A percentile compares a stretch with the other conserved stretches of the same genome.
Conservation (phyloP, 495 filamentous ascomycete genomes). For the Rostrohypoxylon terebratum region DNA sequence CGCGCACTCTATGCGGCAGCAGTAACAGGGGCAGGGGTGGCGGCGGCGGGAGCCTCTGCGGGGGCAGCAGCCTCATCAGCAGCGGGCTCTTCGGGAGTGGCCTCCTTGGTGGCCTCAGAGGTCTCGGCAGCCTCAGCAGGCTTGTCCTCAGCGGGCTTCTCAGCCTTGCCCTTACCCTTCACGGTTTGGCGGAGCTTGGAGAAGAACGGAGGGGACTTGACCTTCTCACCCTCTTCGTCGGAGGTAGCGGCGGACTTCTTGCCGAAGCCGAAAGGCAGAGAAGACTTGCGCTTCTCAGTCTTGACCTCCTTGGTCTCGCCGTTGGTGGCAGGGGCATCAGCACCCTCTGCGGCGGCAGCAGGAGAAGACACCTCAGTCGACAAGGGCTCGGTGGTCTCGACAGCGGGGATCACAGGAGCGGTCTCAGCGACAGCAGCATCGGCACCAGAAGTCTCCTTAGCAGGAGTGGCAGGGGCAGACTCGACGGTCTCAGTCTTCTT, state of each 20-base stretch:
- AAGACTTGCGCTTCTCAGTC: slow-evolving; percentile 69
- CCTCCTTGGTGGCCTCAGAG: slow-evolving; percentile 60
- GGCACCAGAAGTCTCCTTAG: slow-evolving; percentile 49
- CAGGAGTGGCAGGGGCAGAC: slow-evolving; percentile 49
- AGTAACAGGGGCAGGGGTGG: slow-evolving; percentile 56
- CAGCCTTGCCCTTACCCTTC: slow-evolving; percentile 60
- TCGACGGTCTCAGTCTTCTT: slow-evolving; percentile 59
- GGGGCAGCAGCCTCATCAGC: slow-evolving; percentile 50
- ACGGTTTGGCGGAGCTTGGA: slow-evolving; percentile 69
- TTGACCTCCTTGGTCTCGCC: slow-evolving; percentile 66
- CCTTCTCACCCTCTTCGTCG: slow-evolving; percentile 66
- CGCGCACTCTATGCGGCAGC: slow-evolving; percentile 61
- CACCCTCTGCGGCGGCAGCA: slow-evolving; percentile 55
- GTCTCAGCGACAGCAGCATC: slow-evolving; percentile 62
- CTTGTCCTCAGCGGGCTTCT: slow-evolving; percentile 63
- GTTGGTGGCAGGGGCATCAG: slow-evolving; percentile 60
- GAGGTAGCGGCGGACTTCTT: slow-evolving; percentile 62
- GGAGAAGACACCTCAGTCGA: slow-evolving; percentile 60
- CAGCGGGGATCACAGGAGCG: slow-evolving; percentile 68
- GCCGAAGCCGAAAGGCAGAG: slow-evolving; percentile 64
- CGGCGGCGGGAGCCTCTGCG: slow-evolving; percentile 52
- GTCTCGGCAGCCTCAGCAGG: slow-evolving; percentile 66
- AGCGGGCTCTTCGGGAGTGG: slow-evolving; percentile 55
- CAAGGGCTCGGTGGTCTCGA: slow-evolving; percentile 67
- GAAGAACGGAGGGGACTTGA: slow-evolving; percentile 65